A percentile compares a stretch with the other conserved stretches of the same genome.
phyloP scores from a whole-genome alignment of 75 land plant genomes.

The Selaginella moellendorffii region DNA sequence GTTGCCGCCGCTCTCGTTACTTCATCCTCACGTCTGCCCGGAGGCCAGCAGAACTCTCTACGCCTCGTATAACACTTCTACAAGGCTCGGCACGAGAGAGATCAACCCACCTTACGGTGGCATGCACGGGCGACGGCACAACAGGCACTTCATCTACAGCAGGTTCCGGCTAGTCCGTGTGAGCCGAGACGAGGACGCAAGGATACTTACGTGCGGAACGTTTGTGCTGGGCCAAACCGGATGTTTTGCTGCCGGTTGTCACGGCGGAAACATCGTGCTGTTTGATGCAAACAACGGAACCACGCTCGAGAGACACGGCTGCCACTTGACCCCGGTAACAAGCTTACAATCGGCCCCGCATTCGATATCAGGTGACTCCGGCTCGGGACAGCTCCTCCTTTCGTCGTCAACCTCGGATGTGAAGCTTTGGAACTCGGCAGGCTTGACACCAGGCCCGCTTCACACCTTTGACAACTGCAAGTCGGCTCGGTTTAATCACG shows the following conservation, averaged over 20 bases:
- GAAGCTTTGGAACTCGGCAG: constrained; percentile 69
- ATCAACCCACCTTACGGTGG: constrained; percentile 55
- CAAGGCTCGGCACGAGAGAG: constrained; percentile 56
- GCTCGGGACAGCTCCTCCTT: constrained; percentile 49
- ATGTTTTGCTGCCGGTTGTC: constrained; percentile 73
- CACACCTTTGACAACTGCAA: constrained; percentile 73
- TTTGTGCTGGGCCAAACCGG: constrained; percentile 63
- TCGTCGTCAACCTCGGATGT: constrained; percentile 73
- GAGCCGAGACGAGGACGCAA: constrained; percentile 63
- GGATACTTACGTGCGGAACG: constrained; percentile 53
- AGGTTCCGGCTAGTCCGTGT: constrained; percentile 90
- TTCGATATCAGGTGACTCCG: constrained; percentile 10
- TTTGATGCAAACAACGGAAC: constrained; percentile 68
- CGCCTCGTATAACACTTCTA: constrained; percentile 72
- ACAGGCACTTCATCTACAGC: constrained; percentile 92
- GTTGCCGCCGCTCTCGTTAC: constrained; percentile 84
- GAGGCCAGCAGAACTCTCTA: constrained; percentile 71
- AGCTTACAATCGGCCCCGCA: constrained; percentile 44
- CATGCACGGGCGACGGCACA: constrained; percentile 50
- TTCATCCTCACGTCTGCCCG: constrained; percentile 95
- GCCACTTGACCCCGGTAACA: constrained; percentile 57
- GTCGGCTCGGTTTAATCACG: constrained; percentile 73
- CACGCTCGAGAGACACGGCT: constrained; percentile 47
- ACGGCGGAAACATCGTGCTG: constrained; percentile 71
- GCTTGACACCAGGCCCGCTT: constrained; percentile 43